These are phyloP conservation scores for Drechslera avenae DNA, from an alignment of 2,329 filamentous ascomycete species.

Conservation along the genomic window DNA sequence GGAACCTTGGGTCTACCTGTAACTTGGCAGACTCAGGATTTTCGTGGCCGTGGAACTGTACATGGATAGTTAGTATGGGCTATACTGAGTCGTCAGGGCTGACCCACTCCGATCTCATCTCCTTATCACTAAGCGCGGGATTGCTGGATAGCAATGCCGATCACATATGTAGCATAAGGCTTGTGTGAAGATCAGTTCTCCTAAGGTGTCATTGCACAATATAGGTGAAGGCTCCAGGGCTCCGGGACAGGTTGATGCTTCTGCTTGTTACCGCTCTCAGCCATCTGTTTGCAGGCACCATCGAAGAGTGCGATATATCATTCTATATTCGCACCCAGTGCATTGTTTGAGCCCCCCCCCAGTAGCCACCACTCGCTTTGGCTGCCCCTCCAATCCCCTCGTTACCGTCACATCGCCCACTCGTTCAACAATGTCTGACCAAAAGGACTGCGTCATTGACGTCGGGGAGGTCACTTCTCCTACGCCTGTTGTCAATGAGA, in stretches of 20 bases:
- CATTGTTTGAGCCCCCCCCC: conserved; percentile 3
- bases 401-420: conserved; percentile 12
- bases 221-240: conserved; percentile 3
- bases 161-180: conserved; percentile 5
- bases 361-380: conserved; percentile 33
- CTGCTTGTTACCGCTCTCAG: background rate
- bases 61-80: conserved; percentile 11
- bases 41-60: background rate
- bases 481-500: conserved; percentile 10
- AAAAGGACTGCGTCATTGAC: conserved; percentile 26
- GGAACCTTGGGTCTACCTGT: conserved; percentile 3
- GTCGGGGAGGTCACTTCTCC: conserved; percentile 29
- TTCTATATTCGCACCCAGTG: conserved; percentile 7
- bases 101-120: conserved; percentile 8
- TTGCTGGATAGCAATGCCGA: conserved; percentile 11
- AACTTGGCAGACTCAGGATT: conserved; percentile 9
- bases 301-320: conserved; percentile 2
- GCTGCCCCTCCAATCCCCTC: conserved; percentile 6
- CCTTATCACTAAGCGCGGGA: conserved; percentile 6
- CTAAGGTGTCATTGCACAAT: conserved; percentile 6
- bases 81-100: conserved; percentile 1
- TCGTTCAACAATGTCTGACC: conserved; percentile 33
- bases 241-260: conserved; percentile 4
- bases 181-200: conserved; percentile 6
- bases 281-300: background rate